Conservation (phyloP, 805 yeast genomes). For the Kuraishia ogatae region DNA sequence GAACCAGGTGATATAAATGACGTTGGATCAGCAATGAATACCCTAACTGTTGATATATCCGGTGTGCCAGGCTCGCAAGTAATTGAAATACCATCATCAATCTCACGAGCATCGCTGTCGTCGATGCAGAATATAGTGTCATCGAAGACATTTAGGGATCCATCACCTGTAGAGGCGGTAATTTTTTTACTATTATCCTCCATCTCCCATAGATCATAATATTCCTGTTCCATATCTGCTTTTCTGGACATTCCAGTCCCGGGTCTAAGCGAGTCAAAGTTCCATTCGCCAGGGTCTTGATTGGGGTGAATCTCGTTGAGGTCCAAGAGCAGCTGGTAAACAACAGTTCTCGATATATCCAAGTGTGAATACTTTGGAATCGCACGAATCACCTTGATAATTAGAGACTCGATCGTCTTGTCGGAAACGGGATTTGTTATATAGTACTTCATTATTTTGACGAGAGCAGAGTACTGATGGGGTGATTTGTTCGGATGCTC, state of each 20-base stretch:
- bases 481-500: constrained; percentile 14
- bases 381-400: constrained; percentile 29
- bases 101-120: constrained; percentile 70
- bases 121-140: constrained; percentile 77
- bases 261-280: constrained; percentile 37
- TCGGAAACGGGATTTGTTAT: constrained; percentile 44
- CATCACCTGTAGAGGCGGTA: neutral
- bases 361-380: constrained; percentile 20
- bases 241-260: constrained; percentile 29
- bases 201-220: constrained; percentile 14
- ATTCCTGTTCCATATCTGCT: constrained; percentile 34
- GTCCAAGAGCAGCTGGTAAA: constrained; percentile 38
- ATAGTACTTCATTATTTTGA: constrained; percentile 43
- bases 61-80: constrained; percentile 2
- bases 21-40: constrained; percentile 86
- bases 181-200: neutral
- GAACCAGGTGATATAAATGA: constrained; percentile 41
- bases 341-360: constrained; percentile 44
- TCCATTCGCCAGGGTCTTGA: constrained; percentile 46
- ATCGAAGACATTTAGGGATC: constrained; percentile 22
- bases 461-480: constrained; percentile 23
- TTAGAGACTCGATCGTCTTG: constrained; percentile 38
- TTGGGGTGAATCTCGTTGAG: constrained; percentile 17
- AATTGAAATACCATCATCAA: constrained; percentile 88
- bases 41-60: constrained; percentile 20